Conservation (phyloP, 441 rosid species). For the Populus hybrid region DNA sequence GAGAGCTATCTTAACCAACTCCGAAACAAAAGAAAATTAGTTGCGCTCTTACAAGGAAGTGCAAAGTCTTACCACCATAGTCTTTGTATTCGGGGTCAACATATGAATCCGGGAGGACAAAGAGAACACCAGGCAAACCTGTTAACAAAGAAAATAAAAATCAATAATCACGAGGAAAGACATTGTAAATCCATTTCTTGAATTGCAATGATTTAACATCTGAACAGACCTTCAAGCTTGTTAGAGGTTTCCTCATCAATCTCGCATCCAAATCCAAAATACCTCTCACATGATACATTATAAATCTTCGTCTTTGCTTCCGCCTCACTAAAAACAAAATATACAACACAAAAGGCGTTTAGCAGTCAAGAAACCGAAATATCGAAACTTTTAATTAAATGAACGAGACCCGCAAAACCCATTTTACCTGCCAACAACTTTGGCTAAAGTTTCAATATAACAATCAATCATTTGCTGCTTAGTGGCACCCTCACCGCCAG, state of each 20-base stretch:
- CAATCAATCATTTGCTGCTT: slow-evolving; percentile 97
- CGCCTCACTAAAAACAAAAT: slow-evolving; percentile 52
- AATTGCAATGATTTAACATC: not conserved
- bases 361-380: not conserved
- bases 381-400: not conserved
- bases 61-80: slow-evolving; percentile 66
- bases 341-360: not conserved
- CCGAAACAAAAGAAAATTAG: not conserved
- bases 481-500: slow-evolving; percentile 83
- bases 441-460: slow-evolving; percentile 72
- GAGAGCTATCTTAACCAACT: not conserved
- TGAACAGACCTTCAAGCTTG: slow-evolving; percentile 70
- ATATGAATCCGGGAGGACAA: slow-evolving; percentile 90
- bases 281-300: slow-evolving; percentile 90
- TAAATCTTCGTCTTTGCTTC: slow-evolving; percentile 88
- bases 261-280: slow-evolving; percentile 94
- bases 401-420: not conserved
- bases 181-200: not conserved
- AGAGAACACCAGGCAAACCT: slow-evolving; percentile 87
- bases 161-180: not conserved
- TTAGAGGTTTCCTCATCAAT: slow-evolving; percentile 93
- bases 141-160: slow-evolving; percentile 12
- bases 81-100: slow-evolving; percentile 89
- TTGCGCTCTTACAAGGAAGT: not conserved
- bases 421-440: slow-evolving; percentile 70